A percentile compares a stretch with the other conserved stretches of the same genome.
Evolutionary conservation across 2,329 filamentous ascomycete species (phyloP).

Genomic region (Fusarium hainanense): DNA sequence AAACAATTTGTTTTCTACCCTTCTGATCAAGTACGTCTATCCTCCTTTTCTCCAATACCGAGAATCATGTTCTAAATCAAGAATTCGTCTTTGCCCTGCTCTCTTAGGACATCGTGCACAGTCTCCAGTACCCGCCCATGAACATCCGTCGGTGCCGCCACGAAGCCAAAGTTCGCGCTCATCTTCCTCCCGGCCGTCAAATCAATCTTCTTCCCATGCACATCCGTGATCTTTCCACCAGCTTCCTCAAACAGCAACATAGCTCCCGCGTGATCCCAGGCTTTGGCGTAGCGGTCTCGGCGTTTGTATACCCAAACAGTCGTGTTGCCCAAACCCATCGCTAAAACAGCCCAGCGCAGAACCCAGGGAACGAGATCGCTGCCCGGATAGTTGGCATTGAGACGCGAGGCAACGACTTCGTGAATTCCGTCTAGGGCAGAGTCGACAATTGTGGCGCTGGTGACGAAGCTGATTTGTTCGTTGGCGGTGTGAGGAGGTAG

Average conservation of each 20-base stretch:
- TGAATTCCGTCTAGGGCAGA: conserved; percentile 63
- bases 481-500: conserved; percentile 49
- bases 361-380: conserved; percentile 68
- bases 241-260: conserved; percentile 69
- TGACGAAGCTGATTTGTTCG: conserved; percentile 57
- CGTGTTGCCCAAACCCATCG: conserved; percentile 63
- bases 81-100: conserved; percentile 47
- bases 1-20: background rate
- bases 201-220: conserved; percentile 63
- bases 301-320: conserved; percentile 68
- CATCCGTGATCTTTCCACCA: conserved; percentile 66
- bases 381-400: conserved; percentile 58
- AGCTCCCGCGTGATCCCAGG: conserved; percentile 70
- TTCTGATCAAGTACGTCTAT: background rate
- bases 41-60: fast-evolving
- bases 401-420: conserved; percentile 54
- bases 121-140: conserved; percentile 65
- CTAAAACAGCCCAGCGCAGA: conserved; percentile 64
- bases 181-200: conserved; percentile 61
- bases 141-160: conserved; percentile 60
- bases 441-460: conserved; percentile 57
- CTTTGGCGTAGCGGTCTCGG: conserved; percentile 61
- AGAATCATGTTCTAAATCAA: conserved; percentile 7
- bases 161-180: conserved; percentile 64
- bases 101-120: conserved; percentile 79